Conservation (phyloP, 164 flowering plant genomes). For the Stephania cephalantha region DNA sequence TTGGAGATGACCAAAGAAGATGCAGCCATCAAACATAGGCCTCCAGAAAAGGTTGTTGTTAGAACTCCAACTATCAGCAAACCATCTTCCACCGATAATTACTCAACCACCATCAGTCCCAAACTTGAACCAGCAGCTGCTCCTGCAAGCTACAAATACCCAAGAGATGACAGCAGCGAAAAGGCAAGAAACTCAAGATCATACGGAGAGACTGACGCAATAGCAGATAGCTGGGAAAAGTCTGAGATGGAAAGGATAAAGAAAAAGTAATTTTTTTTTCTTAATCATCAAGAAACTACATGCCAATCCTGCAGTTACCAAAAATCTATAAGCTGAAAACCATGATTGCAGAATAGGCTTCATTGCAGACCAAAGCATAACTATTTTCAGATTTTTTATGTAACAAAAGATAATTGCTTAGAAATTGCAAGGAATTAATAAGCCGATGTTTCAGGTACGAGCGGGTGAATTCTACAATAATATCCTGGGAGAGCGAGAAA, state of each 20-base stretch:
- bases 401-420: not conserved
- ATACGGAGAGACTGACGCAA: conserved; percentile 13
- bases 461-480: conserved; percentile 35
- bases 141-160: conserved; percentile 7
- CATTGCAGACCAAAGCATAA: not conserved
- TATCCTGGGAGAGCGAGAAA: conserved; percentile 63
- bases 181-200: conserved; percentile 9
- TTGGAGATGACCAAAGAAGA: conserved; percentile 21
- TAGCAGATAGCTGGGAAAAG: conserved; percentile 62
- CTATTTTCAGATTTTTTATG: not conserved
- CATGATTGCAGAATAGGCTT: not conserved
- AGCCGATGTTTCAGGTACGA: conserved; percentile 46
- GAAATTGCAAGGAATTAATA: not conserved
- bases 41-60: conserved; percentile 14
- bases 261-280: conserved; percentile 32
- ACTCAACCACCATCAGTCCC: not conserved
- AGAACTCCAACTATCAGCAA: conserved; percentile 19
- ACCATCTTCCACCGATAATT: conserved; percentile 16
- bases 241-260: conserved; percentile 38
- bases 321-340: not conserved
- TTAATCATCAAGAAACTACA: not conserved
- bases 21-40: conserved; percentile 13
- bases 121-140: conserved; percentile 3
- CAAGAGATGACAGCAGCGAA: conserved; percentile 9
- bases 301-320: not conserved